These are phyloP conservation scores for Aspergillus ustus DNA, from an alignment of 2,329 filamentous ascomycete genomes.

Conservation along the genomic window DNA sequence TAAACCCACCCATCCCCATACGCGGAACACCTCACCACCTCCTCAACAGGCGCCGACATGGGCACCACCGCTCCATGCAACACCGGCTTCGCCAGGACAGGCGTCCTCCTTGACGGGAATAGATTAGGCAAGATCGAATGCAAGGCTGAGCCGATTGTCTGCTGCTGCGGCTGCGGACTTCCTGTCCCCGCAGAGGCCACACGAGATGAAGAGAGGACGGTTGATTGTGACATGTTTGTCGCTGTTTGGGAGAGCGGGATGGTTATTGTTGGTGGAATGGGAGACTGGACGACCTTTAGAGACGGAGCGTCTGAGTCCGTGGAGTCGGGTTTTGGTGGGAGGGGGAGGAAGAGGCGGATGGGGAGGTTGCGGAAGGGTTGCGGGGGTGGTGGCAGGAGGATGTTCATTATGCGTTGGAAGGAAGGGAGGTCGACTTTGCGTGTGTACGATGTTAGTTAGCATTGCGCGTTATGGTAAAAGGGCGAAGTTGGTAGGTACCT, in stretches of 20 bases:
- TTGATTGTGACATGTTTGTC: slow-evolving; percentile 19
- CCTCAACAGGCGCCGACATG: slow-evolving; percentile 77
- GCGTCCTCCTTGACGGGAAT: slow-evolving; percentile 84
- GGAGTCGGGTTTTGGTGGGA: slow-evolving; percentile 51
- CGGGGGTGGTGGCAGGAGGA: slow-evolving; percentile 71
- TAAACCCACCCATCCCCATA: slow-evolving; percentile 95
- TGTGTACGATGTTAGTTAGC: slow-evolving; percentile 4
- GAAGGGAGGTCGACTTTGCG: slow-evolving; percentile 69
- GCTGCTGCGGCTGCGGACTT: slow-evolving; percentile 50
- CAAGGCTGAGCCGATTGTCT: slow-evolving; percentile 78
- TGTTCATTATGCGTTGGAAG: slow-evolving; percentile 75
- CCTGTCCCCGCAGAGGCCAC: slow-evolving; percentile 11
- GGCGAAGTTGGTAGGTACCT: slow-evolving; percentile 52
- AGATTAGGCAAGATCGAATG: slow-evolving; percentile 75
- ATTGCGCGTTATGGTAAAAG: not conserved
- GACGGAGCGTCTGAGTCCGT: slow-evolving; percentile 49
- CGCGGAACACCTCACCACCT: slow-evolving; percentile 78
- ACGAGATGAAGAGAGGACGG: slow-evolving; percentile 21
- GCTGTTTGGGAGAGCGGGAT: not conserved
- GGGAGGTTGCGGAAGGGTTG: slow-evolving; percentile 81
- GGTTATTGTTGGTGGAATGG: slow-evolving; percentile 61
- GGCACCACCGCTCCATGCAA: slow-evolving; percentile 85
- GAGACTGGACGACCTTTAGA: slow-evolving; percentile 74
- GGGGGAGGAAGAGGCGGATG: slow-evolving; percentile 81
- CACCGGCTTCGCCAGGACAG: slow-evolving; percentile 80